phyloP scores from a whole-genome alignment of 129 eudicot genomes.

The Escallonia herrerae region DNA sequence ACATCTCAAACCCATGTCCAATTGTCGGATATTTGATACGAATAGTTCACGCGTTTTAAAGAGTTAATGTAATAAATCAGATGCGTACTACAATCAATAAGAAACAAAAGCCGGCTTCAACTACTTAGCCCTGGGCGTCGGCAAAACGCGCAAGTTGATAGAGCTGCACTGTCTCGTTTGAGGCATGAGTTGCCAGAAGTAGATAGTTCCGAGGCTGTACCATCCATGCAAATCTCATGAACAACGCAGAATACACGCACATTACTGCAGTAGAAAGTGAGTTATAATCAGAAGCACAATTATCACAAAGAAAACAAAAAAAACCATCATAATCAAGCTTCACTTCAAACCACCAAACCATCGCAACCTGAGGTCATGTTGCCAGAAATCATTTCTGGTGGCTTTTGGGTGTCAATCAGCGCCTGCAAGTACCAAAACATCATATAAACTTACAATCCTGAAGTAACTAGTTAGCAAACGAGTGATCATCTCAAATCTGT shows the following conservation, averaged over 20 bases:
- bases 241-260: slow-evolving; percentile 78
- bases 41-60: too few species aligned
- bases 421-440: slow-evolving; percentile 39
- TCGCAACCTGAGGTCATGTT: slow-evolving; percentile 80
- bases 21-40: too few species aligned
- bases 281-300: not conserved
- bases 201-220: slow-evolving; percentile 88
- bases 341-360: not conserved
- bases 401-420: slow-evolving; percentile 75
- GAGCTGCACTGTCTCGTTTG: slow-evolving; percentile 85
- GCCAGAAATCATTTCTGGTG: slow-evolving; percentile 91
- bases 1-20: too few species aligned
- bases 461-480: too few species aligned
- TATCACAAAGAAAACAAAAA: too few species aligned
- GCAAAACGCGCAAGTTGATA: slow-evolving; percentile 94
- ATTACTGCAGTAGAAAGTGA: slow-evolving; percentile 44
- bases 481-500: not conserved
- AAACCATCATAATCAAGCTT: too few species aligned
- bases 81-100: too few species aligned
- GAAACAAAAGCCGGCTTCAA: not conserved
- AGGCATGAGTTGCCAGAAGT: slow-evolving; percentile 78
- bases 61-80: too few species aligned
- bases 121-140: slow-evolving; percentile 58
- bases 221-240: slow-evolving; percentile 99
- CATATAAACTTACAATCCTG: too few species aligned